A percentile compares a stretch with the other conserved stretches of the same genome.
These are phyloP conservation scores for Cryphonectria radicalis DNA, from an alignment of 2,329 filamentous ascomycete genomes.

Conservation along the genomic window DNA sequence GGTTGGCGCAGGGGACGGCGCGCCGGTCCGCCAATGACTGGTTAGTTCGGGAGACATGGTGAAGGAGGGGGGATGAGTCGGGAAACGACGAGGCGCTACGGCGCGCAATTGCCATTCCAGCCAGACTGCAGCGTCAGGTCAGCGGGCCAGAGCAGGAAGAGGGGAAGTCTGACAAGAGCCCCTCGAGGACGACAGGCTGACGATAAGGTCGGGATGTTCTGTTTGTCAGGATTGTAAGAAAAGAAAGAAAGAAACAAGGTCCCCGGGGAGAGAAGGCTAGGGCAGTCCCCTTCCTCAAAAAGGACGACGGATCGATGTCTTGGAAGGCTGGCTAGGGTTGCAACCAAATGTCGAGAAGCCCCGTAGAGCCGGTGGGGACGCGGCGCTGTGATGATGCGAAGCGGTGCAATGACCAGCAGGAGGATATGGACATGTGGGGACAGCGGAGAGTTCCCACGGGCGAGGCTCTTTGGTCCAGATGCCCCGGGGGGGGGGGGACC, in stretches of 20 bases:
- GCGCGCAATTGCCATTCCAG: conserved; percentile 25
- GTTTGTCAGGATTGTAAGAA: not conserved
- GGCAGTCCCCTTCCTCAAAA: not conserved
- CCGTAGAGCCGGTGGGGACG: not conserved
- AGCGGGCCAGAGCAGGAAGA: not conserved
- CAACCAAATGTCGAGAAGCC: not conserved
- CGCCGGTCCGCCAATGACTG: conserved; percentile 16
- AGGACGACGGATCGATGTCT: not conserved
- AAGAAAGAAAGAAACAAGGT: not conserved
- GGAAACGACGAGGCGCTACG: conserved; percentile 4
- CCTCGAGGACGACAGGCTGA: not conserved
- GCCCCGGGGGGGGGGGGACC: not conserved
- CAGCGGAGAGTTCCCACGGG: conserved; percentile 1
- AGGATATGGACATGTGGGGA: conserved; percentile 1
- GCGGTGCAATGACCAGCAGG: conserved; percentile 4
- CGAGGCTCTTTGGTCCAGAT: conserved; percentile 4
- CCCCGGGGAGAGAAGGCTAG: not conserved
- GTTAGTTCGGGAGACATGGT: conserved; percentile 24
- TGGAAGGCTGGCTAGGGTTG: not conserved
- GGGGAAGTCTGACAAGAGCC: not conserved
- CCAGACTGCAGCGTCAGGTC: conserved; percentile 6
- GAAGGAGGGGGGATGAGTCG: conserved; percentile 3
- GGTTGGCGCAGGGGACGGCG: conserved; percentile 22
- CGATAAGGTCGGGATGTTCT: not conserved
- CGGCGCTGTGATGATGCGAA: conserved; percentile 3